These are phyloP conservation scores for Smittium mucronatum DNA, from an alignment of 371 early-diverging fungal genomes.

Conservation along the genomic window DNA sequence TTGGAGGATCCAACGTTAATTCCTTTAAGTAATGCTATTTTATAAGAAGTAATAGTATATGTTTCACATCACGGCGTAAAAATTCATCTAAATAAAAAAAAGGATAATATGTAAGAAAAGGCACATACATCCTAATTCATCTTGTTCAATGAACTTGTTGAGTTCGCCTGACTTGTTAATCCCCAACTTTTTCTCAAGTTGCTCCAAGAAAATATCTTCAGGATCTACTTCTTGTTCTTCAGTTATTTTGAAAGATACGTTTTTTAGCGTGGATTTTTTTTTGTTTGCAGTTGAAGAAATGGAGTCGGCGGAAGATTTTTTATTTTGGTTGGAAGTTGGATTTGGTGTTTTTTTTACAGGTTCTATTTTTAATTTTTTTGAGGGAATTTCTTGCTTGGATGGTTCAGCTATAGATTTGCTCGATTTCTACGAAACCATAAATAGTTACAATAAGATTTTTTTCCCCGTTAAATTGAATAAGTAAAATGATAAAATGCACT, in stretches of 20 bases:
- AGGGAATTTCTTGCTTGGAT: background rate
- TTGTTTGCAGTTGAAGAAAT: background rate
- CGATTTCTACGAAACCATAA: background rate
- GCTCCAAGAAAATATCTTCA: constrained; percentile 60
- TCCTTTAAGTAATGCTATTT: constrained; percentile 9
- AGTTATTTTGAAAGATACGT: background rate
- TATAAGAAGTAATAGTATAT: background rate
- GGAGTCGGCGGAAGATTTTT: background rate
- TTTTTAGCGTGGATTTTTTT: background rate
- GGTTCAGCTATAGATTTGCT: background rate
- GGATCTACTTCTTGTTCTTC: constrained; percentile 38
- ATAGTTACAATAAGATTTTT: background rate
- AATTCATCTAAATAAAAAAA: background rate
- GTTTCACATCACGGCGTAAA: background rate
- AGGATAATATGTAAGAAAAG: background rate
- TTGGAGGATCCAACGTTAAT: constrained; percentile 11
- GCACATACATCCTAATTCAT: constrained; percentile 38
- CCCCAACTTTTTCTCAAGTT: constrained; percentile 64
- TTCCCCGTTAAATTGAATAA: too few species aligned
- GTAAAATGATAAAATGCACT: too few species aligned
- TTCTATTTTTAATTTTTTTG: background rate
- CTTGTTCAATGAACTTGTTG: constrained; percentile 43
- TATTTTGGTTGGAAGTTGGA: background rate
- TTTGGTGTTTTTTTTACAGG: background rate
- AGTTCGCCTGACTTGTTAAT: constrained; percentile 46